These are phyloP conservation scores for Heracleum sosnowskyi DNA, from an alignment of 129 eudicot genomes.

Conservation along the genomic window DNA sequence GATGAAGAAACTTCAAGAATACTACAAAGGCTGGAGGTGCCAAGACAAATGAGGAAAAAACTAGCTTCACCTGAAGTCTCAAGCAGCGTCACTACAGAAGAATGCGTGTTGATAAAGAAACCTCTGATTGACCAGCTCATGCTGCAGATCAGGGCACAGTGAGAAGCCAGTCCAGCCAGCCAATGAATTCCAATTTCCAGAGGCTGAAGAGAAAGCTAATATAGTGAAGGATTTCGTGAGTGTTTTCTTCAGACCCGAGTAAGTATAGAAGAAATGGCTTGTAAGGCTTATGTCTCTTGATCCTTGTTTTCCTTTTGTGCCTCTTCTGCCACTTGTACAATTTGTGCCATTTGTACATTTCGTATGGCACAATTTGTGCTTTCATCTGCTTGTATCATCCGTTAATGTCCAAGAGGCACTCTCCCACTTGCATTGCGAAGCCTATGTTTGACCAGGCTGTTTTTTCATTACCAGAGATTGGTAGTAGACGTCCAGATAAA, in stretches of 20 bases:
- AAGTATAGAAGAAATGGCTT: conserved; percentile 8
- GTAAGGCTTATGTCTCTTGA: conserved; percentile 16
- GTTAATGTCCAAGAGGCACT: conserved; percentile 44
- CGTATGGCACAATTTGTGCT: background rate
- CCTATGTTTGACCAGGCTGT: conserved; percentile 32
- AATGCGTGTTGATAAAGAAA: conserved; percentile 37
- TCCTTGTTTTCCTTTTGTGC: conserved; percentile 11
- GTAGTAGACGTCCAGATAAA: conserved; percentile 1
- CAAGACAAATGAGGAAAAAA: conserved; percentile 69
- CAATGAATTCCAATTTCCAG: conserved; percentile 72
- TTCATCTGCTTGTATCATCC: background rate
- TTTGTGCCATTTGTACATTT: too few relatives aligned
- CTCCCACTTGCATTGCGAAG: conserved; percentile 41
- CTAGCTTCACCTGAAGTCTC: conserved; percentile 40
- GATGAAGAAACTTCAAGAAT: conserved; percentile 9
- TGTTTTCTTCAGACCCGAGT: background rate
- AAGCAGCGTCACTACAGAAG: conserved; percentile 29
- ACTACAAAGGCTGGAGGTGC: conserved; percentile 73
- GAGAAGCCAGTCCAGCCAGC: conserved; percentile 44
- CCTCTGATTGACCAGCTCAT: conserved; percentile 46
- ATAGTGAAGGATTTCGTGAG: conserved; percentile 4
- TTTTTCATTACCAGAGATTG: conserved; percentile 25
- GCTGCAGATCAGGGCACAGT: conserved; percentile 32
- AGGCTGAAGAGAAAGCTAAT: conserved; percentile 58
- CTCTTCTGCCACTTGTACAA: background rate